Evolutionary conservation across 2,329 filamentous ascomycete genomes (phyloP).

Genomic region (Beauveria rudraprayagi): DNA sequence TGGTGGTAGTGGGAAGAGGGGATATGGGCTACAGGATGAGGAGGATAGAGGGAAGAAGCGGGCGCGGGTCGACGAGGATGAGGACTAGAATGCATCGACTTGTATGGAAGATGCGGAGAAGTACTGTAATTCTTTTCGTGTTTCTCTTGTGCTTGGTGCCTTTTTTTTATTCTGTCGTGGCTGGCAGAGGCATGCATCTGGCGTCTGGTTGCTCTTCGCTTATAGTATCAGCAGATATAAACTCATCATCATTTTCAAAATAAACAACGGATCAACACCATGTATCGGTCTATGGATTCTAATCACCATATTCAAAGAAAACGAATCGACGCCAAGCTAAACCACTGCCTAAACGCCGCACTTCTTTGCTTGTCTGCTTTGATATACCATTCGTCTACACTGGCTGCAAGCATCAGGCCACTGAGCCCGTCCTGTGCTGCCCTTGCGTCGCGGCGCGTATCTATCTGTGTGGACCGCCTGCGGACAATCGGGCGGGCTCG

Average conservation of each 20-base stretch:
- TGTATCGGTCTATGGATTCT: too few species aligned
- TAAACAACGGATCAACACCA: too few species aligned
- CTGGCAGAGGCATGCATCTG: slow-evolving; percentile 3
- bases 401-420: background rate
- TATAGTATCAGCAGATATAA: background rate
- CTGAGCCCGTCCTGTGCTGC: background rate
- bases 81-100: slow-evolving; percentile 16
- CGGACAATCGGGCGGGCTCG: background rate
- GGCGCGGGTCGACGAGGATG: slow-evolving; percentile 68
- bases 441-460: too few species aligned
- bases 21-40: slow-evolving; percentile 66
- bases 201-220: background rate
- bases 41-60: slow-evolving; percentile 58
- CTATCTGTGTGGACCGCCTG: background rate
- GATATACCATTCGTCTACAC: too few species aligned
- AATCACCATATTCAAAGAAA: too few species aligned
- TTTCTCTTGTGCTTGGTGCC: background rate
- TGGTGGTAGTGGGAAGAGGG: slow-evolving; percentile 44
- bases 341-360: too few species aligned
- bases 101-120: background rate
- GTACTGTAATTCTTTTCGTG: background rate
- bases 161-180: background rate
- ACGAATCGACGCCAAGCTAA: too few species aligned
- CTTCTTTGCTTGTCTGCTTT: too few species aligned
- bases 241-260: too few species aligned